A percentile compares a stretch with the other conserved stretches of the same genome.
phyloP scores from a whole-genome alignment of 129 eudicot species.

The Chrysanthemum lavandulifolium region DNA sequence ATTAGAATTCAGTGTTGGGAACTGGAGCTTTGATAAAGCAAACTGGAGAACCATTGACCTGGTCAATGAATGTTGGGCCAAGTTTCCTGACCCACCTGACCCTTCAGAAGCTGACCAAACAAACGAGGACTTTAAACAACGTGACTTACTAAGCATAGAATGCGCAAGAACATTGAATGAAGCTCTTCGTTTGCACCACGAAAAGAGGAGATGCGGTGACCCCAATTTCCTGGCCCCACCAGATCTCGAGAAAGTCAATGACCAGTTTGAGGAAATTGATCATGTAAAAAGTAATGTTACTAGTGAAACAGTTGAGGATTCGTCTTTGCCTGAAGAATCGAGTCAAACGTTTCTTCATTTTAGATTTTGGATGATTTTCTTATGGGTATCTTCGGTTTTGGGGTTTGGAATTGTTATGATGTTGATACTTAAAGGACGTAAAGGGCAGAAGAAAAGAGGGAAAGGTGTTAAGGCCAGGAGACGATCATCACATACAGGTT shows the following conservation, averaged over 20 bases:
- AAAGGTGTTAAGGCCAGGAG: constrained; percentile 55
- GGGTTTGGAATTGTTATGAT: constrained; percentile 58
- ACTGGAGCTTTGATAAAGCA: constrained; percentile 97
- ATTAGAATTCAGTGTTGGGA: constrained; percentile 68
- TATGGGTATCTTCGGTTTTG: constrained; percentile 64
- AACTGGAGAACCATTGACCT: constrained; percentile 73
- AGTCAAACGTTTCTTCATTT: constrained; percentile 45
- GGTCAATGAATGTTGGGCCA: constrained; percentile 83
- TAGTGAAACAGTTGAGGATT: constrained; percentile 33
- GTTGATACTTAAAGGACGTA: constrained; percentile 51
- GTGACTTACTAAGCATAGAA: constrained; percentile 87
- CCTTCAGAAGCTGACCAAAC: constrained; percentile 62
- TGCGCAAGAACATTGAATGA: constrained; percentile 71
- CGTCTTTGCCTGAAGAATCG: constrained; percentile 40
- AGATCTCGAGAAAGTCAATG: constrained; percentile 25
- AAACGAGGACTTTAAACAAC: constrained; percentile 41
- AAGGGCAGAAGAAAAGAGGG: constrained; percentile 69
- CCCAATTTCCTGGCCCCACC: constrained; percentile 36
- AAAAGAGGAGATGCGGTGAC: constrained; percentile 52
- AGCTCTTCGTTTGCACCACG: constrained; percentile 71
- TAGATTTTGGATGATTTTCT: constrained; percentile 65
- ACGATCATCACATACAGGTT: constrained; percentile 42
- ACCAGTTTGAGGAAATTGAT: constrained; percentile 30
- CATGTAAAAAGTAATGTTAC: constrained; percentile 23
- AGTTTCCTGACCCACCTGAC: constrained; percentile 91